Conservation (phyloP, 805 yeast genomes). For the Ogataea wickerhamii region DNA sequence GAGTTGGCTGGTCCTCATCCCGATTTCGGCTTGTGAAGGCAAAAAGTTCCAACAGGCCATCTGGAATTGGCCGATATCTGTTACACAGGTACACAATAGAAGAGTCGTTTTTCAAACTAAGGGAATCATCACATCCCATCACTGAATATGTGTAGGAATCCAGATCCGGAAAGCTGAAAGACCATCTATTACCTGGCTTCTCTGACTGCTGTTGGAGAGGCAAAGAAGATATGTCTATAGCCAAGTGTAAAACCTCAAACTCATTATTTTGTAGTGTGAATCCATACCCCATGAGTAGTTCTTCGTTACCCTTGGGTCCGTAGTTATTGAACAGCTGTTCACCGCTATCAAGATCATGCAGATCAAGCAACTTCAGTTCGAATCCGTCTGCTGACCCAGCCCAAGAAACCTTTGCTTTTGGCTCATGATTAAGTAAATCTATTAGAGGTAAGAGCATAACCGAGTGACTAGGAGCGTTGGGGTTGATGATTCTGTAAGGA, state of each 20-base stretch:
- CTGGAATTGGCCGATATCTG: conserved; percentile 36
- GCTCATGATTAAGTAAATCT: conserved; percentile 75
- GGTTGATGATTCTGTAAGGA: conserved; percentile 57
- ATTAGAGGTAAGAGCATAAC: conserved; percentile 71
- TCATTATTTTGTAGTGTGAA: conserved; percentile 57
- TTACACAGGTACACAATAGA: conserved; percentile 25
- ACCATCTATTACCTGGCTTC: conserved; percentile 14
- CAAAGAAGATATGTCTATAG: conserved; percentile 46
- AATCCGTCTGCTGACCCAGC: conserved; percentile 20
- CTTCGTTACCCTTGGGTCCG: conserved; percentile 87
- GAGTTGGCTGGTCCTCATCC: conserved; percentile 44
- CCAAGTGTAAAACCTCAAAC: conserved; percentile 57
- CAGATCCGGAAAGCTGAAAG: conserved; percentile 24
- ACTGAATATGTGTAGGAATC: conserved; percentile 29
- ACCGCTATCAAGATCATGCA: background rate
- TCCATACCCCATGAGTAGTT: conserved; percentile 77
- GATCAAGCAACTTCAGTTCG: conserved; percentile 11
- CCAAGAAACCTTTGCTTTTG: conserved; percentile 66
- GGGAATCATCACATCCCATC: conserved; percentile 3
- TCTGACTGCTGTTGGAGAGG: conserved; percentile 2
- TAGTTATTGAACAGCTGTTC: conserved; percentile 71
- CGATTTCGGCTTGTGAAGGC: conserved; percentile 46
- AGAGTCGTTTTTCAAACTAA: background rate
- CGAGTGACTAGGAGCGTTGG: conserved; percentile 14
- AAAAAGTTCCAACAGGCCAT: conserved; percentile 48